Percentiles rank a stretch among this genome's conserved stretches.
Conservation (phyloP, 768 basidiomycete species). For the Tephrocybe sp. region DNA sequence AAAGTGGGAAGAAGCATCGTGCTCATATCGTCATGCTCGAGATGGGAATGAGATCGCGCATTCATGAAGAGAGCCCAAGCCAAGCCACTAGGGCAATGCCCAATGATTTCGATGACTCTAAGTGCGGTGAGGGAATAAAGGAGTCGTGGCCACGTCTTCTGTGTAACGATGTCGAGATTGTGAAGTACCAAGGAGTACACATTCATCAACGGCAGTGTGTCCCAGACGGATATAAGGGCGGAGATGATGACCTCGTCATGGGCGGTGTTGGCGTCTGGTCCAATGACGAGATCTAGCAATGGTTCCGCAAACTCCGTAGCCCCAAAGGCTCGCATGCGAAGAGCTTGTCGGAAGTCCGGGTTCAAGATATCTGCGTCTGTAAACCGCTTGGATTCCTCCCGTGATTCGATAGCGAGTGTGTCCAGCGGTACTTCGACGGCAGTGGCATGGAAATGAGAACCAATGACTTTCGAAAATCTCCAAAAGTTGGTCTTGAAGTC, state of each 20-base stretch:
- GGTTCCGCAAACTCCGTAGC: constrained; percentile 21
- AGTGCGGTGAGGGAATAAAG: constrained; percentile 29
- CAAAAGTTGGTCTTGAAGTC: constrained; percentile 26
- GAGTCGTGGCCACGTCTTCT: constrained; percentile 36
- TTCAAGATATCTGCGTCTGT: constrained; percentile 19
- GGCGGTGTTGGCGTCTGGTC: constrained; percentile 21
- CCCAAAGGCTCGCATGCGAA: constrained; percentile 32
- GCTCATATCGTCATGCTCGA: constrained; percentile 24
- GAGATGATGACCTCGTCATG: constrained; percentile 32
- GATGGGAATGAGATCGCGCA: constrained; percentile 27
- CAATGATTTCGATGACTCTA: constrained; percentile 34
- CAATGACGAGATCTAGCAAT: constrained; percentile 30
- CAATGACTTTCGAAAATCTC: constrained; percentile 26
- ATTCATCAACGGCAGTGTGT: constrained; percentile 28
- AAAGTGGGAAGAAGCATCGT: constrained; percentile 31
- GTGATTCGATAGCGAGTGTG: constrained; percentile 28
- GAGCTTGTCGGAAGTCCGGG: constrained; percentile 31
- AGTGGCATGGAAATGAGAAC: constrained; percentile 21
- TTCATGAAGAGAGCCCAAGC: constrained; percentile 39
- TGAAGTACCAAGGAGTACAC: constrained; percentile 34
- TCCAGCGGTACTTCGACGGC: constrained; percentile 23
- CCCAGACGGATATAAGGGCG: constrained; percentile 29
- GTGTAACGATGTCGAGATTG: constrained; percentile 36
- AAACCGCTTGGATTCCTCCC: constrained; percentile 24
- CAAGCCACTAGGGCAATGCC: constrained; percentile 37